A percentile compares a stretch with the other conserved stretches of the same genome.
phyloP scores from a whole-genome alignment of 768 basidiomycete species.

The Pulveroboletus ravenelii region DNA sequence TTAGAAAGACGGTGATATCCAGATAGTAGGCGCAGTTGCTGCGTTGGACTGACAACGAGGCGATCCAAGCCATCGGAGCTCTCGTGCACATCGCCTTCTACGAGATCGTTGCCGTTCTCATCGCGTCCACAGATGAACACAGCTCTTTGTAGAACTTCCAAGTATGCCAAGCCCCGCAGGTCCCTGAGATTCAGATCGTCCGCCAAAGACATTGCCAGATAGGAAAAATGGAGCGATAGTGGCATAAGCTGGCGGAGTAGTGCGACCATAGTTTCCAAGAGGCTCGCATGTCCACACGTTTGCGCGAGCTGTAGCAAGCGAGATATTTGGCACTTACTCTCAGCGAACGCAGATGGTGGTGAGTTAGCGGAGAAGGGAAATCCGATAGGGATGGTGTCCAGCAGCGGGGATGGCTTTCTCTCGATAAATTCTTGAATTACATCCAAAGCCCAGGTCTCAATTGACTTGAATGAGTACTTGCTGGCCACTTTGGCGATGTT shows the following conservation, averaged over 20 bases:
- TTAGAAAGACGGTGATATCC: slow-evolving; percentile 67
- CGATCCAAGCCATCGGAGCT: slow-evolving; percentile 38
- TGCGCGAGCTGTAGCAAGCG: slow-evolving; percentile 63
- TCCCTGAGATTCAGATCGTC: slow-evolving; percentile 62
- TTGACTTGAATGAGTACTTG: slow-evolving; percentile 71
- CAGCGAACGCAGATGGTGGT: slow-evolving; percentile 34
- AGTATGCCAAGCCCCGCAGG: slow-evolving; percentile 61
- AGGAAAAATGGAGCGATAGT: slow-evolving; percentile 59
- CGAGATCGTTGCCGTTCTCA: slow-evolving; percentile 10
- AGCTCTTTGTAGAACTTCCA: slow-evolving; percentile 68
- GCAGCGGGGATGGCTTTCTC: slow-evolving; percentile 50
- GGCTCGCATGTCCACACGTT: slow-evolving; percentile 55
- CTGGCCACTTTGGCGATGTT: slow-evolving; percentile 63
- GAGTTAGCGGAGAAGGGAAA: slow-evolving; percentile 20
- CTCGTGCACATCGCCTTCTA: slow-evolving; percentile 32
- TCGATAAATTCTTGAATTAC: slow-evolving; percentile 67
- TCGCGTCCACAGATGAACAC: slow-evolving; percentile 24
- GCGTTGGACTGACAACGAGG: slow-evolving; percentile 50
- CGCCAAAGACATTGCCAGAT: slow-evolving; percentile 67
- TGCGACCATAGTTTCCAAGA: slow-evolving; percentile 56
- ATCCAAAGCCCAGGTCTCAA: slow-evolving; percentile 73
- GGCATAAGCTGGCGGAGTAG: slow-evolving; percentile 60
- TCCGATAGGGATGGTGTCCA: slow-evolving; percentile 37
- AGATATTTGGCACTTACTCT: slow-evolving; percentile 47
- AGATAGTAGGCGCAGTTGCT: slow-evolving; percentile 61